phyloP scores from a whole-genome alignment of 176 grass and related monocot species.

The Phragmites australis region DNA sequence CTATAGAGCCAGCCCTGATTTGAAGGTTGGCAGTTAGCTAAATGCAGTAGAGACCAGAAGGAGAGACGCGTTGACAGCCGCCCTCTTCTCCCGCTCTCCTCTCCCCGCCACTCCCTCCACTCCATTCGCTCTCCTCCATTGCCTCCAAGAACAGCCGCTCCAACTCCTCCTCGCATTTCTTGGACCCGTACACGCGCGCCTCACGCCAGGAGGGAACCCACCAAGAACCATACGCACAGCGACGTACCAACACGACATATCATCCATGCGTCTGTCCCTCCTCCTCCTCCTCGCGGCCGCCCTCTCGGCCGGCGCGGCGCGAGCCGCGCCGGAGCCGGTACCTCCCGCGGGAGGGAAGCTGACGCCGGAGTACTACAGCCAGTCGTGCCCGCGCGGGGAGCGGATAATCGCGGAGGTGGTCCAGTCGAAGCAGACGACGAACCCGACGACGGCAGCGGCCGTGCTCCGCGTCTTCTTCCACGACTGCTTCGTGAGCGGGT shows the following conservation, averaged over 20 bases:
- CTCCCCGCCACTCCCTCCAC: conserved; percentile 37
- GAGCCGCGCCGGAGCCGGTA: neutral
- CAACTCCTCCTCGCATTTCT: conserved; percentile 47
- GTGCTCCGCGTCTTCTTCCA: conserved; percentile 88
- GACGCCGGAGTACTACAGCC: conserved; percentile 43
- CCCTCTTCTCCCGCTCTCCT: conserved; percentile 14
- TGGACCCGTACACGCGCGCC: conserved; percentile 20
- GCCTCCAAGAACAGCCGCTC: conserved; percentile 19
- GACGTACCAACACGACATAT: neutral
- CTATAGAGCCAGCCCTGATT: too few relatives aligned
- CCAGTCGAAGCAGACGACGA: conserved; percentile 63
- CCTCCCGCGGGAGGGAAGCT: conserved; percentile 39
- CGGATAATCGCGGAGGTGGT: conserved; percentile 69
- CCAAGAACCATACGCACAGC: conserved; percentile 2
- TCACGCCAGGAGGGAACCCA: conserved; percentile 28
- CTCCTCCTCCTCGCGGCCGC: conserved; percentile 23
- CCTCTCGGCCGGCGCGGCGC: neutral
- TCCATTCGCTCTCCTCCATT: conserved; percentile 40
- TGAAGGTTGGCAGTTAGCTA: conserved; percentile 1
- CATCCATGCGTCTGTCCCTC: conserved; percentile 45
- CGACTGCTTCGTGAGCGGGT: conserved; percentile 83
- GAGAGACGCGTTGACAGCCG: conserved; percentile 4
- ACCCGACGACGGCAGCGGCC: conserved; percentile 78
- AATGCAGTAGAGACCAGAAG: conserved; percentile 9
- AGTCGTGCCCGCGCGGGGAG: conserved; percentile 66